A percentile compares a stretch with the other conserved stretches of the same genome.
Conservation (phyloP, 2,329 filamentous ascomycete species). For the Elsinoe perseae region DNA sequence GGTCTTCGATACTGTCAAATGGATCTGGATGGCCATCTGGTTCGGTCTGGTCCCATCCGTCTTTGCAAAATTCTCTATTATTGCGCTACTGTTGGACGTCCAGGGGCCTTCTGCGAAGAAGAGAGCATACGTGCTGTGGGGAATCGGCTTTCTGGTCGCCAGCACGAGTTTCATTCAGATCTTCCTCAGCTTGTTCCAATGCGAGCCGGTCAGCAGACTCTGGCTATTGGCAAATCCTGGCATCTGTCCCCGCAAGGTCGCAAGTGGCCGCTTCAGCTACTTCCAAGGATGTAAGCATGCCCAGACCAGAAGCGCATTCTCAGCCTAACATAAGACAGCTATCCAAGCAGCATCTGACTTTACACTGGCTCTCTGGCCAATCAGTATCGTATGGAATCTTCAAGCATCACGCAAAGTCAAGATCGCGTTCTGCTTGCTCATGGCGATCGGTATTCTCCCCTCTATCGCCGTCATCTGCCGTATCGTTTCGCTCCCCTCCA, state of each 20-base stretch:
- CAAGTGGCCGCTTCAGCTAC: neutral
- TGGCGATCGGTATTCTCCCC: slow-evolving; percentile 11
- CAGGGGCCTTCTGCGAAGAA: neutral
- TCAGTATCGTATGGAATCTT: slow-evolving; percentile 9
- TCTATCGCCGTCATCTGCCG: slow-evolving; percentile 5
- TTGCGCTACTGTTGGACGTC: slow-evolving; percentile 10
- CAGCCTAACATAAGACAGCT: neutral
- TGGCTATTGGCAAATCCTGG: neutral
- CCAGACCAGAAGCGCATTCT: too few relatives aligned
- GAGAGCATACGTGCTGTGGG: neutral
- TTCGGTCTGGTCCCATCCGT: neutral
- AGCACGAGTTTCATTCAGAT: slow-evolving; percentile 1
- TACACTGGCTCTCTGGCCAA: slow-evolving; percentile 1
- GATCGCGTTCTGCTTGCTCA: slow-evolving; percentile 12
- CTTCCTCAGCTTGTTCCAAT: slow-evolving; percentile 5
- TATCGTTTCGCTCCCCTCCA: neutral
- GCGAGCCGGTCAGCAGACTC: neutral
- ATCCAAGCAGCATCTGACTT: slow-evolving; percentile 9
- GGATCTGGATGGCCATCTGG: slow-evolving; percentile 3
- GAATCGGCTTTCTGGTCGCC: neutral
- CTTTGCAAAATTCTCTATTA: slow-evolving; percentile 14
- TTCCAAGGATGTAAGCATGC: slow-evolving; percentile 6
- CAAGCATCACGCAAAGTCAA: slow-evolving; percentile 8
- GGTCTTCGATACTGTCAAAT: slow-evolving; percentile 1
- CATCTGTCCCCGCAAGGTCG: neutral